phyloP scores from a whole-genome alignment of 345 rosid genomes.

The Syzygium oleosum region DNA sequence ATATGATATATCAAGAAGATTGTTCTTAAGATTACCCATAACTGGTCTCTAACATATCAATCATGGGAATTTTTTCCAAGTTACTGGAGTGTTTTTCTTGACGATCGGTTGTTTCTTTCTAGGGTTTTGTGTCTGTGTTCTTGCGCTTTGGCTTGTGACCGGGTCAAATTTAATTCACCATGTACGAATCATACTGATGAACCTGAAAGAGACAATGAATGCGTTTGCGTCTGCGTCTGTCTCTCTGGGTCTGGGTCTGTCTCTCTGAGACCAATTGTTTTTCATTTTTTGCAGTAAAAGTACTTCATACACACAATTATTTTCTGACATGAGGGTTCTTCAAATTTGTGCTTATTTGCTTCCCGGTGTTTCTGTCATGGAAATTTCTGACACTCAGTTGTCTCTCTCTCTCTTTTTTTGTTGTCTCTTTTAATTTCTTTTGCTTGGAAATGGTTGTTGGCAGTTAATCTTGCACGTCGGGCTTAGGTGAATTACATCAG shows the following conservation, averaged over 20 bases:
- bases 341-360: neutral
- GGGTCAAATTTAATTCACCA: neutral
- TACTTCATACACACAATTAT: neutral
- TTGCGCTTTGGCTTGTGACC: neutral
- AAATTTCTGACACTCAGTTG: neutral
- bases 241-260: neutral
- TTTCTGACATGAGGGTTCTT: neutral
- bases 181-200: neutral
- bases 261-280: neutral
- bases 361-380: neutral
- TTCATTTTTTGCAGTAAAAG: neutral
- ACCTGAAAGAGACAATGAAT: neutral
- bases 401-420: neutral
- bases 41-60: neutral
- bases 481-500: neutral
- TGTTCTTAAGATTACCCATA: neutral
- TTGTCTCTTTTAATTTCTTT: neutral
- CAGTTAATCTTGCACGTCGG: neutral
- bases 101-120: neutral
- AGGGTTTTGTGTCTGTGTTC: neutral
- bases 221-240: neutral
- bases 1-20: neutral
- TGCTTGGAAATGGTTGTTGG: neutral
- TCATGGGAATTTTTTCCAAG: neutral
- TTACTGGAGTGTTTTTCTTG: neutral